Base-by-base conservation (phyloP, 129 eudicot species). In the Artemisia argyi region DNA sequence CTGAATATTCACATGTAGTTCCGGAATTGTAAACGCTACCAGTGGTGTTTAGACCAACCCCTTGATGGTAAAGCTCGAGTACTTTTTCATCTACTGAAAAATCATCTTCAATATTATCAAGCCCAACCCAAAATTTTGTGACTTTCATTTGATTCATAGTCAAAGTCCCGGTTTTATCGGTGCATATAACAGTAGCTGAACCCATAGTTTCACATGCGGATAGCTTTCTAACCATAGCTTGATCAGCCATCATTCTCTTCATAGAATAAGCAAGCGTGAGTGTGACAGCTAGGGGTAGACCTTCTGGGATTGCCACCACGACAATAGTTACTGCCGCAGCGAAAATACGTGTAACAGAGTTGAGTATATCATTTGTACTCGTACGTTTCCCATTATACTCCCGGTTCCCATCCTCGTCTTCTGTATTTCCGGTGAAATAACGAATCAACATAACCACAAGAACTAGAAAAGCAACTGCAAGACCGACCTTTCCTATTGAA, bases 401-500 rank as follows among this genome's bases (percentile, higher is more conserved):
- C 4, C 19, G 24, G 61, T 19, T 56, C 61, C 61, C 61, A 1
- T 56, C 12, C 30, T 19, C 14, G 6, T 56, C 61, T 56, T 56
- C 11, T 19, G 61, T 56, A 56, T 56, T 11, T 19, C 61, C 61
- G 3, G 30, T 56, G 61, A 19, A 56, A 56, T 56, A 56, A 56
- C 61, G 61, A 13, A 56, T 56, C 12, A 56, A 19, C 61, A 19
- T 56, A 56, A 56, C 14, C 4, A 13, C 61, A 11, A 19, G 61
- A 56, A 19, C 61, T 7, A 56, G 61, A 19, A 56, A 4, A 19
- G 12, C 86, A 83, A 92, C 96, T 5, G 81, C 66, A 18, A 92
- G 87, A 44, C 61, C 61, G 1, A 56, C 86, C 76, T 88, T 92
- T 39, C 89, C 97, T 2, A 92, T 92, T 0, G 94, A 83, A 1